phyloP scores from a whole-genome alignment of 2,329 filamentous ascomycete genomes.

The Talaromyces rugulosus region DNA sequence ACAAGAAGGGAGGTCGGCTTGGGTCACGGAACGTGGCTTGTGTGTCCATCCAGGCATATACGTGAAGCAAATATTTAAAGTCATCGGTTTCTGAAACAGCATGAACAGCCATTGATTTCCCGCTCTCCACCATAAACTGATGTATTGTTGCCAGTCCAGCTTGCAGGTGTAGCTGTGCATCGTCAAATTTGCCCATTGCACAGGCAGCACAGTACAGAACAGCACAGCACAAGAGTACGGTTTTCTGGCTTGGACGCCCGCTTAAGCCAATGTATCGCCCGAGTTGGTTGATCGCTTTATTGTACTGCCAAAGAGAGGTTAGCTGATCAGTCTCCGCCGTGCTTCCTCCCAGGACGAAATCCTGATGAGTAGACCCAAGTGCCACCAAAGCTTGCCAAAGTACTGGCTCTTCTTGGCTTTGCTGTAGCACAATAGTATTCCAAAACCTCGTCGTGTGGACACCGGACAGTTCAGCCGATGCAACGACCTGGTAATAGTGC shows the following conservation, averaged over 20 bases:
- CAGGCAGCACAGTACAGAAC: slow-evolving; percentile 1
- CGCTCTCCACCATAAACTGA: not conserved
- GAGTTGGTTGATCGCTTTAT: not conserved
- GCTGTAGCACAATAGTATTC: slow-evolving; percentile 1
- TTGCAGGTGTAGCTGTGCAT: slow-evolving; percentile 2
- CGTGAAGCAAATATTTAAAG: not conserved
- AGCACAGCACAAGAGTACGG: not conserved
- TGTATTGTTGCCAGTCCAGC: not conserved
- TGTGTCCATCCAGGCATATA: not conserved
- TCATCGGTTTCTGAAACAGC: not conserved
- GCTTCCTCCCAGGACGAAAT: not conserved
- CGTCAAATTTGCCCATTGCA: not conserved
- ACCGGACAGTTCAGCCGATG: not conserved
- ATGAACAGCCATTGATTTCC: not conserved
- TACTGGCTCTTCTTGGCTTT: not conserved
- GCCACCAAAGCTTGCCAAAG: not conserved
- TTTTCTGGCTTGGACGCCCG: not conserved
- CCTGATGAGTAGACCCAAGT: not conserved
- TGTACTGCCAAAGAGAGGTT: not conserved
- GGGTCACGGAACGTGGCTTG: not conserved
- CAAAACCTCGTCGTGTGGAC: not conserved
- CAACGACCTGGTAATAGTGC: not conserved
- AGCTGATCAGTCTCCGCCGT: not conserved
- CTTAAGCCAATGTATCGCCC: not conserved
- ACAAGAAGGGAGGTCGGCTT: not conserved